Evolutionary conservation across 179 eudicot species (phyloP), one percentile per base, ranked within the genome.

Genomic region (Sideroxylon spinosum): DNA sequence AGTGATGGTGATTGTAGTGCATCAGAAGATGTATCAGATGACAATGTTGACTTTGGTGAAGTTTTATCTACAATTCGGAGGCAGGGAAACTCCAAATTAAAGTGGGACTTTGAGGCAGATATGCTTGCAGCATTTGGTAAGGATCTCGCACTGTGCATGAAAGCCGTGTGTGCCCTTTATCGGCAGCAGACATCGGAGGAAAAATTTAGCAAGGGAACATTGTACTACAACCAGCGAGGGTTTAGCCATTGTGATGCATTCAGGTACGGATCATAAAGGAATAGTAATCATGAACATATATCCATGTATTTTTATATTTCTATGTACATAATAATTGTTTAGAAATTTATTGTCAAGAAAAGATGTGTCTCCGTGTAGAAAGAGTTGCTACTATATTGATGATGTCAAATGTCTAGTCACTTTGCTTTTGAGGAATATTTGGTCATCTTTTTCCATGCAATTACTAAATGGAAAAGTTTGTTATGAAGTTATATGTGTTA

Each of bases 91-190:
- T 78, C 74, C 17, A 84, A 81, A 69, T 57, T 78, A 57, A 76
- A 90, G 71, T 94, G 98, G 98, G 89, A 71, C 61, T 82, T 81
- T 26, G 91, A 87, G 84, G 93, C 82, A 49, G 95, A 92, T 46
- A 94, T 94, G 98, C 94, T 92, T 64, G 85, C 97, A 67, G 98
- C 81, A 72, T 91, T 92, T 50, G 97, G 88, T 9, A 91, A 91
- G 80, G 84, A 85, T 80, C 89, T 87, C 53, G 88, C 79, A 73
- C 67, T 92, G 74, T 94, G 98, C 84, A 86, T 94, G 97, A 90
- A 83, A 73, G 98, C 93, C 20, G 90, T 94, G 14, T 94, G 97
- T 86, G 95, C 91, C 78, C 82, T 94, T 65, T 86, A 90, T 84
- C 87, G 94, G 81, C 88, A 84, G 84, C 93, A 94, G 86, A 86